phyloP scores from a whole-genome alignment of 2,329 filamentous ascomycete species.

The Xylaria sp. region DNA sequence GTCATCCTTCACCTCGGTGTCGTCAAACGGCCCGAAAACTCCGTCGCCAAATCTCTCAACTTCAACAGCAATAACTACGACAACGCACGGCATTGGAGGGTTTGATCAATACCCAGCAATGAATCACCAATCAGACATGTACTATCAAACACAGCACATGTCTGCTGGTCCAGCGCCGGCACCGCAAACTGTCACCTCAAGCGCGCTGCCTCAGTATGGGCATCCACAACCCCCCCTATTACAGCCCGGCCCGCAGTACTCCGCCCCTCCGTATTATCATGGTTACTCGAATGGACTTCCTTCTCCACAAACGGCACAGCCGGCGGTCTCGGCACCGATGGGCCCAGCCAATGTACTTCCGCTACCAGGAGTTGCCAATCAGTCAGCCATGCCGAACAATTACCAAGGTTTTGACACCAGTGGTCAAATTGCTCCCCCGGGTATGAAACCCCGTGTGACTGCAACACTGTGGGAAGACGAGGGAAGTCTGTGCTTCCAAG shows the following conservation, averaged over 20 bases:
- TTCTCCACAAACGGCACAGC: slow-evolving; percentile 74
- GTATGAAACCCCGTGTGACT: slow-evolving; percentile 95
- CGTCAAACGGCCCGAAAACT: slow-evolving; percentile 73
- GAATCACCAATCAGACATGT: slow-evolving; percentile 88
- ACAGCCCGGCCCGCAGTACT: slow-evolving; percentile 76
- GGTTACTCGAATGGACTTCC: slow-evolving; percentile 77
- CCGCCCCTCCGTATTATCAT: slow-evolving; percentile 72
- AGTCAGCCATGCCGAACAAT: slow-evolving; percentile 58
- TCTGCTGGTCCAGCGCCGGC: slow-evolving; percentile 76
- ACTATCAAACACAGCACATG: slow-evolving; percentile 79
- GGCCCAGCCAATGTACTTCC: slow-evolving; percentile 70
- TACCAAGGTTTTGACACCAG: slow-evolving; percentile 77
- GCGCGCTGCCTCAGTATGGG: slow-evolving; percentile 76
- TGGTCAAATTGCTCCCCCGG: slow-evolving; percentile 89
- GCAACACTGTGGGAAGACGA: slow-evolving; percentile 99
- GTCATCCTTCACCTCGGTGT: slow-evolving; percentile 61
- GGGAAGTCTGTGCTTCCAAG: slow-evolving; percentile 95
- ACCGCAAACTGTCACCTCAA: slow-evolving; percentile 77
- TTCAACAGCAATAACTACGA: slow-evolving; percentile 50
- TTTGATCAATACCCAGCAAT: slow-evolving; percentile 64
- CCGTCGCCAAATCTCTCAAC: slow-evolving; percentile 72
- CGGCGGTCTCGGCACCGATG: slow-evolving; percentile 72
- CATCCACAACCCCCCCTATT: slow-evolving; percentile 78
- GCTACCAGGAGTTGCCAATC: slow-evolving; percentile 64
- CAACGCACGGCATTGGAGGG: slow-evolving; percentile 46